Base-by-base conservation (phyloP, 805 yeast genomes). In the Hemisphaericaspora nanyangensis region DNA sequence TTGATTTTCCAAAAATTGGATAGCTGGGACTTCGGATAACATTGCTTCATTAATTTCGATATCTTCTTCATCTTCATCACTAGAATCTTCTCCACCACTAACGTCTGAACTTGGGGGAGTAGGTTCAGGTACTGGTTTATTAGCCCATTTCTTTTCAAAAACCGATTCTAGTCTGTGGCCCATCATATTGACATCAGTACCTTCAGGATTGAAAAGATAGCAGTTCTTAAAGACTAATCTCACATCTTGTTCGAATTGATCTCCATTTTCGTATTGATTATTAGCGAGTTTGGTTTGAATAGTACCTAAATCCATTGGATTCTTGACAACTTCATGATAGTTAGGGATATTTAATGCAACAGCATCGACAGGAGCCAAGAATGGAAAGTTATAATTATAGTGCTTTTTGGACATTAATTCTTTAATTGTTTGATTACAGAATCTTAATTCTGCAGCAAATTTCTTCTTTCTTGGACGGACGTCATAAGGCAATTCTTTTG, bases 291-390 rank as follows among this genome's bases (percentile, higher is more conserved):
- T 91, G 42, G 79, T 74, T 52, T 81, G 82, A 40, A 91, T 76
- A 0, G 97, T 88, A 24, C 91, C 80, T 49, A 93, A 72, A 63
- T 93, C 99, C 98, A 93, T 93, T 43, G 99, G 99, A 51, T 80
- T 77, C 61, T 87, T 88, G 42, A 93, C 82, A 40, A 87, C 69
- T 52, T 91, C 95, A 50, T 77, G 77, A 61, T 93, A 93, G 31
- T 89, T 79, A 20, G 99, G 99, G 49, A 95, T 82, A 53, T 87
- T 88, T 55, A 91, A 74, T 12, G 96, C 95, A 24, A 90, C 89
- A 0, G 96, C 93, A 61, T 93, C 98, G 30, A 93, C 99, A 1
- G 99, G 98, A 43, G 77, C 83, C 54, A 91, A 63, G 54, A 93
- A 93, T 22, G 99, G 97, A 65, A 82, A 93, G 48, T 91, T 82